Percentiles rank a stretch among this genome's conserved stretches.
phyloP scores from a whole-genome alignment of 192 early-diverging fungal species.

The Geranomyces michiganensis region DNA sequence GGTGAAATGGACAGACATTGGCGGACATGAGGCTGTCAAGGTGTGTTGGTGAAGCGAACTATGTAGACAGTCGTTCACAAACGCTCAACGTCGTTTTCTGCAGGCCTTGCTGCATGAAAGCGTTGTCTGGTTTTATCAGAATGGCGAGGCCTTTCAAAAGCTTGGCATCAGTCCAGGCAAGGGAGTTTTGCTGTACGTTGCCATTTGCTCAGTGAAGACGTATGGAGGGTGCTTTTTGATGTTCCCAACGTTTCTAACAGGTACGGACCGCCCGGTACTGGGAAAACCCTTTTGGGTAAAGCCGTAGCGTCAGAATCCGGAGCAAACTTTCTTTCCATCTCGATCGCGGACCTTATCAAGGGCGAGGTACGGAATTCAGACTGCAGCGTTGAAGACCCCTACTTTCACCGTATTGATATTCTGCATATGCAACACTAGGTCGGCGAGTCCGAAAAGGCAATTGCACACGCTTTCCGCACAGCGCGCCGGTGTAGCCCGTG shows the following conservation, averaged over 20 bases:
- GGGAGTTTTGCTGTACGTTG: conserved; percentile 74
- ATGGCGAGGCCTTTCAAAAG: conserved; percentile 62
- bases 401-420: neutral
- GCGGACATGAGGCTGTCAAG: conserved; percentile 75
- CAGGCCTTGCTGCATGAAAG: conserved; percentile 71
- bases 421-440: conserved; percentile 46
- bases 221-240: conserved; percentile 20
- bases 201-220: neutral
- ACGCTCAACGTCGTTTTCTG: too few relatives aligned
- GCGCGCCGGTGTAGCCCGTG: conserved; percentile 73
- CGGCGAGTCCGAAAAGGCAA: conserved; percentile 93
- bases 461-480: conserved; percentile 69
- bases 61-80: neutral
- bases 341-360: conserved; percentile 82
- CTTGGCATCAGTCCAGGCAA: conserved; percentile 76
- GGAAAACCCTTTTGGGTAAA: conserved; percentile 88
- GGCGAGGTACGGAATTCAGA: conserved; percentile 60
- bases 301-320: conserved; percentile 79
- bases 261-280: conserved; percentile 87
- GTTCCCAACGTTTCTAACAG: conserved; percentile 24
- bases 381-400: neutral
- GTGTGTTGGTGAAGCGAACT: conserved; percentile 30
- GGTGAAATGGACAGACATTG: conserved; percentile 78
- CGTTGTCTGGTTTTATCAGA: conserved; percentile 76
- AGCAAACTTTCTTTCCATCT: conserved; percentile 79